A percentile compares a stretch with the other conserved stretches of the same genome.
phyloP scores from a whole-genome alignment of 106 monocot species.

The Chionographis japonica region DNA sequence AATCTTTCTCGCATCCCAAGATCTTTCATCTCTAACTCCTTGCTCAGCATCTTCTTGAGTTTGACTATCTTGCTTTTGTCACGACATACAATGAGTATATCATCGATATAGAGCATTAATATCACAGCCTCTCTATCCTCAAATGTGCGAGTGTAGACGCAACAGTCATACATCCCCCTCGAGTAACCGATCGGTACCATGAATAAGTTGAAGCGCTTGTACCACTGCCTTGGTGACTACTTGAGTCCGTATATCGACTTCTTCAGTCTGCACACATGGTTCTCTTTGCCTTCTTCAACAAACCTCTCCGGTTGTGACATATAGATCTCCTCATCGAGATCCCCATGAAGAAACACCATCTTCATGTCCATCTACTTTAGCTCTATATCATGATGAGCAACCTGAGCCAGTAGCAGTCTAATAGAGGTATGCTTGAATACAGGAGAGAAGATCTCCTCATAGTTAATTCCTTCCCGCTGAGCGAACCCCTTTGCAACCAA shows the following conservation, averaged over 20 bases:
- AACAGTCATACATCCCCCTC: background rate
- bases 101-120: constrained; percentile 1
- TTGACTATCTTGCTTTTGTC: background rate
- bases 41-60: background rate
- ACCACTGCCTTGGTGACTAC: constrained; percentile 2
- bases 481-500: constrained; percentile 4
- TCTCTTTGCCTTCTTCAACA: background rate
- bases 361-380: constrained; percentile 10
- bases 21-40: constrained; percentile 11
- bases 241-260: constrained; percentile 5
- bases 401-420: background rate
- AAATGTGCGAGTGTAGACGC: background rate
- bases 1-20: background rate
- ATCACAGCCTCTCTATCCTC: background rate
- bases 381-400: background rate
- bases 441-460: constrained; percentile 1
- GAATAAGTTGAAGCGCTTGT: constrained; percentile 7
- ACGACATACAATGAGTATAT: constrained; percentile 1
- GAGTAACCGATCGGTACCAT: background rate
- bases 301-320: constrained; percentile 4
- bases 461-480: constrained; percentile 4
- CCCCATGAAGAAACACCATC: constrained; percentile 12
- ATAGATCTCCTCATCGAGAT: constrained; percentile 6
- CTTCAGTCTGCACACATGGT: constrained; percentile 3
- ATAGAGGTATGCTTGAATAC: constrained; percentile 1